Conservation (phyloP, 768 basidiomycete species). For the Phaeotremella fagi region DNA sequence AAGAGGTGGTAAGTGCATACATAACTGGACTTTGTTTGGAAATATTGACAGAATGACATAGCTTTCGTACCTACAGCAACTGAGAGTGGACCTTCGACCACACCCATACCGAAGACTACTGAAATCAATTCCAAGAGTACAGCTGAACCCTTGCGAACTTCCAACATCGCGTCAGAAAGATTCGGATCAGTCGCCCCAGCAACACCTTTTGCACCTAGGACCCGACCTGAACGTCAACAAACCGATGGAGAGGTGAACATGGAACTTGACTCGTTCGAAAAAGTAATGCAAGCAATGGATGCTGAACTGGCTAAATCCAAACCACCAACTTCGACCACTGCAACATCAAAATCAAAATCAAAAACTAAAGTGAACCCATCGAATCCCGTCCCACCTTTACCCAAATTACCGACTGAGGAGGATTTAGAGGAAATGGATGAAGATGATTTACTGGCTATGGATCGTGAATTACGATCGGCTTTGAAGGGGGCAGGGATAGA, state of each 20-base stretch:
- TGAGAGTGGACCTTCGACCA: background rate
- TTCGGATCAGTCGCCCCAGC: conserved; percentile 8
- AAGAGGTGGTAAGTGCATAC: conserved; percentile 66
- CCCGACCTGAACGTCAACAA: background rate
- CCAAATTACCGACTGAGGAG: conserved; percentile 47
- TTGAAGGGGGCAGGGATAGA: conserved; percentile 54
- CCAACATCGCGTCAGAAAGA: background rate
- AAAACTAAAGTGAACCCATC: conserved; percentile 4
- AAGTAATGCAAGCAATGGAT: conserved; percentile 95
- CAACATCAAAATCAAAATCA: conserved; percentile 3
- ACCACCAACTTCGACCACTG: conserved; percentile 14
- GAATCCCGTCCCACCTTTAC: conserved; percentile 21
- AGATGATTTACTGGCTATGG: conserved; percentile 70
- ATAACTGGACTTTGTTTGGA: background rate
- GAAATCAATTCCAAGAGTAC: background rate
- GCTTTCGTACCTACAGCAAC: conserved; percentile 32
- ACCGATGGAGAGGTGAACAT: conserved; percentile 52
- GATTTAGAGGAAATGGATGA: conserved; percentile 61
- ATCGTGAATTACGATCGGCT: conserved; percentile 68
- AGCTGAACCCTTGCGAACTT: background rate
- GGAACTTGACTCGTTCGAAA: conserved; percentile 84
- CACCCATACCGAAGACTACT: background rate
- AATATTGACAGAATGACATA: conserved; percentile 5
- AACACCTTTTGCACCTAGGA: conserved; percentile 2
- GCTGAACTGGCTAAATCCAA: conserved; percentile 57